Percentiles rank a stretch among this genome's conserved stretches.
Evolutionary conservation across 805 yeast genomes (phyloP).

Genomic region (Candida patagonica): DNA sequence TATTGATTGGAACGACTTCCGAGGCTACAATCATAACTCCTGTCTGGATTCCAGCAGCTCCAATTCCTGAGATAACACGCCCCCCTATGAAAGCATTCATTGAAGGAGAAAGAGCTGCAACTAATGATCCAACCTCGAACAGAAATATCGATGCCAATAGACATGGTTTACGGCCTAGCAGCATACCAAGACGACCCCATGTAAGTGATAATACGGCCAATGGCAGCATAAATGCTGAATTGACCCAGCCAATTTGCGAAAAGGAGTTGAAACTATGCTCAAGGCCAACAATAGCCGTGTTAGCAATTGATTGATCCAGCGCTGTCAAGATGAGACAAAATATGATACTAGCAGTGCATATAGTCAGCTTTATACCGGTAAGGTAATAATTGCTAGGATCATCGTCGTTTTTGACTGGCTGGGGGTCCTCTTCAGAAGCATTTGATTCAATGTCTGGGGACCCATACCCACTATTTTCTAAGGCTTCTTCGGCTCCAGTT

Average conservation of each 20-base stretch:
- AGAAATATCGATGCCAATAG: slow-evolving; percentile 31
- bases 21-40: slow-evolving; percentile 66
- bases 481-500: too few species aligned
- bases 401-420: too few species aligned
- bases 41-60: slow-evolving; percentile 79
- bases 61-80: slow-evolving; percentile 73
- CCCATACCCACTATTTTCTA: too few species aligned
- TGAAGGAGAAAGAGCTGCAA: slow-evolving; percentile 33
- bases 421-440: too few species aligned
- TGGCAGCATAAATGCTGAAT: slow-evolving; percentile 52
- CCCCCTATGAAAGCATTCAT: slow-evolving; percentile 62
- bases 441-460: too few species aligned
- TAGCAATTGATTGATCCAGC: slow-evolving; percentile 45
- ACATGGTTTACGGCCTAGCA: slow-evolving; percentile 31
- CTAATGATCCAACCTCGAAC: slow-evolving; percentile 34
- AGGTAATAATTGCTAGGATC: too few species aligned
- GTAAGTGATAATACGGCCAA: slow-evolving; percentile 55
- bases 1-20: slow-evolving; percentile 66
- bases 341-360: not conserved
- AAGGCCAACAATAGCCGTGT: slow-evolving; percentile 43
- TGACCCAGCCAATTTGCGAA: slow-evolving; percentile 46
- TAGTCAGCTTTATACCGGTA: too few species aligned
- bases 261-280: slow-evolving; percentile 44
- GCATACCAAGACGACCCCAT: slow-evolving; percentile 54
- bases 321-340: slow-evolving; percentile 19